Base-by-base conservation (phyloP, 345 rosid species). In the Durio zibethinus region DNA sequence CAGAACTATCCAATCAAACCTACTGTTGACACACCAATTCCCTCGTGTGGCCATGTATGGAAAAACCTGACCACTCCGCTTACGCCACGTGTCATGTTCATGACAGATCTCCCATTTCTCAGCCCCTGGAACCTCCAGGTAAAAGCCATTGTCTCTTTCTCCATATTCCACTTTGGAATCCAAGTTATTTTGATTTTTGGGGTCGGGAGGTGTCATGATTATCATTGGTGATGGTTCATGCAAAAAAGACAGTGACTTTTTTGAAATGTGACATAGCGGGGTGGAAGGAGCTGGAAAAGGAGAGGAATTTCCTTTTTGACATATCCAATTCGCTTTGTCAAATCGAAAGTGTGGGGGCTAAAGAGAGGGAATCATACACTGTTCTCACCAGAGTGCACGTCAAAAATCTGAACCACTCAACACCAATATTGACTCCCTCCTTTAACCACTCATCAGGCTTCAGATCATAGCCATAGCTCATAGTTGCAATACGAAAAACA, bases 311-410 rank as follows among this genome's bases (percentile, higher is more conserved):
- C 29, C 23, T 67, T 67, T 12, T 45, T 1, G 59, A 27, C 15
- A 27, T 29, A 45, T 69, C 38, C 5, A 52, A 33, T 12, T 71
- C 40, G 75, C 61, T 48, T 16, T 45, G 74, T 70, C 74, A 70
- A 70, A 70, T 70, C 74, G 74, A 52, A 70, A 18, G 73, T 21
- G 73, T 12, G 29, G 14, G 15, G 59, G 42, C 25, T 7, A 7
- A 2, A 42, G 50, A 10, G 48, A n/a, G 48, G 50, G n/a, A n/a
- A n/a, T n/a, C n/a, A n/a, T n/a, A 48, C 74, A 48, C 74, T 70
- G 74, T 70, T 70, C 59, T 70, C 60, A 70, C 60, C 74, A 70
- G 74, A 47, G 74, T 70, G 74, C 74, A 70, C 74, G 74, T 70
- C 16, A 70, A 70, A 48, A 29, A 50, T 5, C 75, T 71, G 75